phyloP scores from a whole-genome alignment of 2,329 filamentous ascomycete species.

The Phoma sp. region DNA sequence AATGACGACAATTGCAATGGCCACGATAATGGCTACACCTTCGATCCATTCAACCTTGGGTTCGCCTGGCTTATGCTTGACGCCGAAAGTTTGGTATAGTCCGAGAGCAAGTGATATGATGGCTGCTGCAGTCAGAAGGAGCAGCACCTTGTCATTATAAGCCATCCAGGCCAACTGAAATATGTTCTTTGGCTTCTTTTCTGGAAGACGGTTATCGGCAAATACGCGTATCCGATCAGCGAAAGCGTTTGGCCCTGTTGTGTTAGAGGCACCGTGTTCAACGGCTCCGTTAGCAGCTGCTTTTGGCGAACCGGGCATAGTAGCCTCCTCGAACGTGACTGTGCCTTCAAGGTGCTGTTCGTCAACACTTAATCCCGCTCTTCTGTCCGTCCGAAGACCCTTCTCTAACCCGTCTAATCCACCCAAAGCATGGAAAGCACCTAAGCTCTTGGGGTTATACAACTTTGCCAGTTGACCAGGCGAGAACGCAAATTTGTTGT shows the following conservation, averaged over 20 bases:
- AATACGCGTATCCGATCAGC: slow-evolving; percentile 75
- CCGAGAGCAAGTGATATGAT: slow-evolving; percentile 76
- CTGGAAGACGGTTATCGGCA: slow-evolving; percentile 72
- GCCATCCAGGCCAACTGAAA: slow-evolving; percentile 78
- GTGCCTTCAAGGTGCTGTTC: slow-evolving; percentile 68
- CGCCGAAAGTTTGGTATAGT: slow-evolving; percentile 72
- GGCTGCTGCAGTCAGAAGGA: slow-evolving; percentile 61
- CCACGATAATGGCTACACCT: slow-evolving; percentile 78
- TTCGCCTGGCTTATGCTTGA: slow-evolving; percentile 57
- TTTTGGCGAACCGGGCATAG: slow-evolving; percentile 31
- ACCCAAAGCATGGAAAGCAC: slow-evolving; percentile 76
- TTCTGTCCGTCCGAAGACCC: slow-evolving; percentile 70
- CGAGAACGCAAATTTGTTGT: slow-evolving; percentile 83
- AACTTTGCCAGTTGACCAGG: slow-evolving; percentile 82
- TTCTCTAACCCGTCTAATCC: slow-evolving; percentile 75
- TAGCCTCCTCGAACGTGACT: slow-evolving; percentile 72
- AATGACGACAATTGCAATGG: slow-evolving; percentile 75
- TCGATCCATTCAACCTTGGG: slow-evolving; percentile 79
- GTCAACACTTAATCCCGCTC: slow-evolving; percentile 71
- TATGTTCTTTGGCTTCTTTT: slow-evolving; percentile 72
- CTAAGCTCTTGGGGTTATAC: slow-evolving; percentile 77
- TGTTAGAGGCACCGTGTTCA: neutral
- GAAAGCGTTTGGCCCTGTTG: slow-evolving; percentile 31
- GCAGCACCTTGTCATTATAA: slow-evolving; percentile 79
- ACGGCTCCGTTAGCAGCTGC: slow-evolving; percentile 17